Percentiles rank a stretch among this genome's conserved stretches.
Evolutionary conservation across 73 alveolate species (phyloP).

Genomic region (Tetrahymena thermophila): DNA sequence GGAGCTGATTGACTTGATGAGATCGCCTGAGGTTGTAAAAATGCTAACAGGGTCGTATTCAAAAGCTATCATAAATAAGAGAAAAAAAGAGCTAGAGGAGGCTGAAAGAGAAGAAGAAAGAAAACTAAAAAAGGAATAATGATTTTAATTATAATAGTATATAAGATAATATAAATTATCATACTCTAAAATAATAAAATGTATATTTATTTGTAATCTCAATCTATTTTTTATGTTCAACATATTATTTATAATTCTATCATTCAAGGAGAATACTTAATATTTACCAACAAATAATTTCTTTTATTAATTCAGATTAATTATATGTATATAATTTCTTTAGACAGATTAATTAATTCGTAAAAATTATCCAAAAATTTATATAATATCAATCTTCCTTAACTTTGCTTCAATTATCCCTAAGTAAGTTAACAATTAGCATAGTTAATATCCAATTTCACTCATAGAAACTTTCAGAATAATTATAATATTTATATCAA

Average conservation of each 20-base stretch:
- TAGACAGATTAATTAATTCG: background rate
- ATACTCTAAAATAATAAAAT: background rate
- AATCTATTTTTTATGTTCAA: background rate
- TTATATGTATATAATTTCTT: too few relatives aligned
- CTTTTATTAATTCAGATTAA: background rate
- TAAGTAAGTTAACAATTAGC: background rate
- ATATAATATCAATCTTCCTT: background rate
- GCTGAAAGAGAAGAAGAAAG: background rate
- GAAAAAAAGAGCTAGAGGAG: background rate
- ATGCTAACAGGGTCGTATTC: background rate
- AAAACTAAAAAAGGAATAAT: background rate
- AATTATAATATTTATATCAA: background rate
- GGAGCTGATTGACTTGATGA: background rate
- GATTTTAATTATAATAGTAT: background rate
- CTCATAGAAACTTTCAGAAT: background rate
- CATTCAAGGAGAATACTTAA: background rate
- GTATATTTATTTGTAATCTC: background rate
- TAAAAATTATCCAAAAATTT: background rate
- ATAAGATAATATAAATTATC: background rate
- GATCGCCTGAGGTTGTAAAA: background rate
- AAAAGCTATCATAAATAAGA: background rate
- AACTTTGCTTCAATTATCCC: background rate
- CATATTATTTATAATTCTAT: background rate
- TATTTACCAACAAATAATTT: background rate
- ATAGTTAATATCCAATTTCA: background rate